These are phyloP conservation scores for Passiflora organensis DNA, from an alignment of 345 rosid genomes.

Conservation along the genomic window DNA sequence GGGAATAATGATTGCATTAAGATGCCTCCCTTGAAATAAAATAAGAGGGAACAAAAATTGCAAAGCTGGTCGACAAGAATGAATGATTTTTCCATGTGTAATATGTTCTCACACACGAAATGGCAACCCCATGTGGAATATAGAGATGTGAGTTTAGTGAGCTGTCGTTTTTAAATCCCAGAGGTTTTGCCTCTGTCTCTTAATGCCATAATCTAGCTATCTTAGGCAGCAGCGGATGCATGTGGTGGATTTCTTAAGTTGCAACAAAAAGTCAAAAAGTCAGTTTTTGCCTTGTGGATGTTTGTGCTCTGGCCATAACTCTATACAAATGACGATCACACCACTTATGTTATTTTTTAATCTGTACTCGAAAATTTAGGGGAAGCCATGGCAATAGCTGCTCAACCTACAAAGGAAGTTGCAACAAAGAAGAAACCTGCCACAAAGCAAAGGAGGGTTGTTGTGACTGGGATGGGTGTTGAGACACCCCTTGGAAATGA, in stretches of 20 bases:
- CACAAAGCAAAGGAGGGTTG: conserved; percentile 70
- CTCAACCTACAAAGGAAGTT: conserved; percentile 53
- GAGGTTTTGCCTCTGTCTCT: neutral
- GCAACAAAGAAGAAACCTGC: conserved; percentile 57
- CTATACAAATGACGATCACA: no score
- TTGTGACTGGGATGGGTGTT: conserved; percentile 97
- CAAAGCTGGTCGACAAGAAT: no score
- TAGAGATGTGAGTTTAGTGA: neutral
- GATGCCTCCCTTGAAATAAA: no score
- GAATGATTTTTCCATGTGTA: neutral
- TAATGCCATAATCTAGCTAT: neutral
- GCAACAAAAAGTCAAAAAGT: no score
- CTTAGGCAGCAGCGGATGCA: neutral
- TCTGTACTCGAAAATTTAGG: conserved; percentile 31
- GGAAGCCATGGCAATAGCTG: conserved; percentile 57
- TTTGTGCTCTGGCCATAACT: no score
- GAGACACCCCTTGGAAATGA: conserved; percentile 88
- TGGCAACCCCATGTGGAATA: neutral
- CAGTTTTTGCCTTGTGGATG: no score
- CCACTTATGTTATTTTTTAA: no score
- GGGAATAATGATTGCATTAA: neutral
- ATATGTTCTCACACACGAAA: neutral
- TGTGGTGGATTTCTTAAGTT: no score
- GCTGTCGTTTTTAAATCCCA: neutral
- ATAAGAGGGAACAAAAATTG: no score